Conservation (phyloP, 2,329 filamentous ascomycete species). For the Xylariaceae sp. region DNA sequence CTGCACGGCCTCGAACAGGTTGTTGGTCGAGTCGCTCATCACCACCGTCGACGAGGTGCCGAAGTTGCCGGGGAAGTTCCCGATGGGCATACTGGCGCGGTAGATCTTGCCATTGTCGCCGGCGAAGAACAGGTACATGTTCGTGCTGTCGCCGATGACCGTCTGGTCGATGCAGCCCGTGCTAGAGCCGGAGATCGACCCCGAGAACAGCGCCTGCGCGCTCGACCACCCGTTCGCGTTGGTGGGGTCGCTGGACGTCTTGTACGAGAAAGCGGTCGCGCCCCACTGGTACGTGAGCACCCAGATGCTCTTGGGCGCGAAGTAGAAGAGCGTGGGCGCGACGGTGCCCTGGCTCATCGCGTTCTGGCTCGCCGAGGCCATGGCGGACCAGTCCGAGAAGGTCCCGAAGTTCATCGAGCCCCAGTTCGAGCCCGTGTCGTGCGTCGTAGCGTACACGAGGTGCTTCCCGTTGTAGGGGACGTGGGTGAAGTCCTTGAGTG, state of each 20-base stretch:
- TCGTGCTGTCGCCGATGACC: constrained; percentile 63
- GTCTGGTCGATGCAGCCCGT: constrained; percentile 68
- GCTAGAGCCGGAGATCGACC: constrained; percentile 55
- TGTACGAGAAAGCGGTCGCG: constrained; percentile 63
- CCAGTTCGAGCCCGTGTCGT: constrained; percentile 51
- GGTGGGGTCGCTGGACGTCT: constrained; percentile 62
- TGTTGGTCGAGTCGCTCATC: constrained; percentile 58
- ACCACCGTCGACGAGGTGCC: constrained; percentile 56
- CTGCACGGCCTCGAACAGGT: constrained; percentile 70
- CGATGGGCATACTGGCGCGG: constrained; percentile 66
- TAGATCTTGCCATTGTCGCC: constrained; percentile 73
- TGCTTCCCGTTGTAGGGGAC: constrained; percentile 62
- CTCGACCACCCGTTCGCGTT: constrained; percentile 63
- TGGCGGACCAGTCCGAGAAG: constrained; percentile 59
- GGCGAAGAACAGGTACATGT: constrained; percentile 72
- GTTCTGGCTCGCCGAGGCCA: constrained; percentile 59
- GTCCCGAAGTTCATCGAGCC: constrained; percentile 65
- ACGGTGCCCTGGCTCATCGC: constrained; percentile 54
- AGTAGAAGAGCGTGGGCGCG: constrained; percentile 69
- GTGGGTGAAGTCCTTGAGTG: constrained; percentile 68
- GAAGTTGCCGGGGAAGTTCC: constrained; percentile 66
- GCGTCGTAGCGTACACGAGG: constrained; percentile 64
- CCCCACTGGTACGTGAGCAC: constrained; percentile 72
- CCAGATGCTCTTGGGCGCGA: constrained; percentile 65
- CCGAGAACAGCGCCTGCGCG: constrained; percentile 60